Conservation (phyloP, 306 rosid species). For the Cicer judaicum region DNA sequence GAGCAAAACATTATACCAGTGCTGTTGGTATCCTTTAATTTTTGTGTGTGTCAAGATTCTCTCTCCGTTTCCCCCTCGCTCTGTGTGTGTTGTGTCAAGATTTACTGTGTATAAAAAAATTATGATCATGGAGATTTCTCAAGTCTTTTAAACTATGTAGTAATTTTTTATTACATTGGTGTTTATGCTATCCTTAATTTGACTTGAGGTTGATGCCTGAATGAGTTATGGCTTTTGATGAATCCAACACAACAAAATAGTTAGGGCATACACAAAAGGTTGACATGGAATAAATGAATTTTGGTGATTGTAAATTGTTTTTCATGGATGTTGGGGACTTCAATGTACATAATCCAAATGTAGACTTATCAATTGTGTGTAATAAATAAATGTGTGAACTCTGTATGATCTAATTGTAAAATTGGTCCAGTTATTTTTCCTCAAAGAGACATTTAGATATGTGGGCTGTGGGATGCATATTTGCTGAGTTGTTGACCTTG, state of each 20-base stretch:
- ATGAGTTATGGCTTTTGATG: conserved; percentile 19
- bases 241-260: conserved; percentile 36
- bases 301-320: conserved; percentile 11
- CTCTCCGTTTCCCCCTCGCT: background rate
- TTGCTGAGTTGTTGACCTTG: conserved; percentile 97
- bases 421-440: conserved; percentile 43
- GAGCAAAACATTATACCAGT: conserved; percentile 98
- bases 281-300: conserved; percentile 20
- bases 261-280: conserved; percentile 38
- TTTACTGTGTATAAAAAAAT: conserved; percentile 31
- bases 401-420: conserved; percentile 16
- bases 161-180: conserved; percentile 22
- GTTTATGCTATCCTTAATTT: conserved; percentile 25
- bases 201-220: conserved; percentile 34
- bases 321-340: conserved; percentile 26
- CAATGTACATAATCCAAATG: conserved; percentile 13
- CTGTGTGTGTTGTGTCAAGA: conserved; percentile 5
- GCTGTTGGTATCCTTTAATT: conserved; percentile 84
- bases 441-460: conserved; percentile 66
- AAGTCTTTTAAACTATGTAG: conserved; percentile 28
- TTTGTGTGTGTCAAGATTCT: background rate
- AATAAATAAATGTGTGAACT: conserved; percentile 20
- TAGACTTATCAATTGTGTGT: conserved; percentile 31
- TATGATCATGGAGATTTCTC: conserved; percentile 20
- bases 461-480: conserved; percentile 99